phyloP scores from a whole-genome alignment of 2,329 filamentous ascomycete genomes.

The Aspergillus neotritici region DNA sequence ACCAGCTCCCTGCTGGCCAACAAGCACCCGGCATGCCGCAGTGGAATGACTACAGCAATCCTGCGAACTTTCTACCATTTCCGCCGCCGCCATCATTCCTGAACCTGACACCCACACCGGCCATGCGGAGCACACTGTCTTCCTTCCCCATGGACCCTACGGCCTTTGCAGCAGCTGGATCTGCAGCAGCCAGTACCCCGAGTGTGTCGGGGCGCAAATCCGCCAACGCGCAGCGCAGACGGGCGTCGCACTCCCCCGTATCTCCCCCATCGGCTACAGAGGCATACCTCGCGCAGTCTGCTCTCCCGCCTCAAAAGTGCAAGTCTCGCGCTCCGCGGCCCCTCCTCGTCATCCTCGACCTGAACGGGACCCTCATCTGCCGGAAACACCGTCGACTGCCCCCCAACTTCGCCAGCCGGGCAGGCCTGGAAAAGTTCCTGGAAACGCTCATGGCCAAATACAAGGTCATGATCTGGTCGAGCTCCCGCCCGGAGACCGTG shows the following conservation, averaged over 20 bases:
- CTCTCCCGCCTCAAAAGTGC: conserved; percentile 34
- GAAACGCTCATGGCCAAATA: conserved; percentile 68
- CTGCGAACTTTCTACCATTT: conserved; percentile 6
- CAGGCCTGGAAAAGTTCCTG: conserved; percentile 64
- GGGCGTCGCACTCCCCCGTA: conserved; percentile 16
- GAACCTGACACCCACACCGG: conserved; percentile 7
- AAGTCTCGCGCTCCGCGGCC: conserved; percentile 48
- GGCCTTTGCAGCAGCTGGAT: conserved; percentile 3
- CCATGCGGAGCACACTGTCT: conserved; percentile 8
- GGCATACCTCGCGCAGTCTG: conserved; percentile 56
- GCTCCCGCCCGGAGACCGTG: conserved; percentile 70
- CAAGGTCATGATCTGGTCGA: conserved; percentile 85
- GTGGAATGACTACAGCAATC: conserved; percentile 2
- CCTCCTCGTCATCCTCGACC: conserved; percentile 79
- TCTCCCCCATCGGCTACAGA: conserved; percentile 51
- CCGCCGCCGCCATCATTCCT: conserved; percentile 10
- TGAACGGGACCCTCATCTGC: conserved; percentile 84
- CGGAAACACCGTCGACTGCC: conserved; percentile 53
- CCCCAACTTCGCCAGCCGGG: conserved; percentile 59
- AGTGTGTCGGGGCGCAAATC: not conserved
- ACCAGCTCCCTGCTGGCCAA: no score
- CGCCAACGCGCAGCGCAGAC: conserved; percentile 10
- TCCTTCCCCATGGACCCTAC: conserved; percentile 7
- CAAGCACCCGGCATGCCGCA: no score
- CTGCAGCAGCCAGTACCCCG: not conserved